Evolutionary conservation across 2,329 filamentous ascomycete species (phyloP), one percentile per base, ranked within the genome.

Genomic region (Xylariomycetidae sp.): DNA sequence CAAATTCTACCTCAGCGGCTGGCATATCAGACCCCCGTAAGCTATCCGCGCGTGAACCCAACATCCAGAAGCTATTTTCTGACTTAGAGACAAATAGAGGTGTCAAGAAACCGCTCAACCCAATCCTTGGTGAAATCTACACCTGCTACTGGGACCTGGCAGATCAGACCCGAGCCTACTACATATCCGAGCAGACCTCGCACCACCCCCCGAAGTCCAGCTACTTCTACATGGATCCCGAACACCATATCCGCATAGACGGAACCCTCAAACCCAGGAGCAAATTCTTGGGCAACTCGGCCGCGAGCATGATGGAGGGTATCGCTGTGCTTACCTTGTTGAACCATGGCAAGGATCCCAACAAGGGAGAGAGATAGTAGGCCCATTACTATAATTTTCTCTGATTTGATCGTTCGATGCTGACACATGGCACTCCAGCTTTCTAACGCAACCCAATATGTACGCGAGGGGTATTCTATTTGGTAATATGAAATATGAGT

Each of bases 401-500:
- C n/a, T n/a, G n/a, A n/a, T n/a, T n/a, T n/a, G n/a, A n/a, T n/a
- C n/a, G n/a, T n/a, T n/a, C n/a, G n/a, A n/a, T n/a, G n/a, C 11
- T 16, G 29, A 45, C 9, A 53, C 37, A 11, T n/a, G 16, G 10
- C 14, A 19, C 37, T 35, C 48, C 37, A 94, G 87, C 62, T 86
- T 94, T 53, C 65, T 97, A 33, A 97, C 92, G 4, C 92, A 98
- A 56, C 92, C 92, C 13, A 98, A 98, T 67, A 98, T 98, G 88
- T 98, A 98, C 60, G 92, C 90, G 15, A 79, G 92, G 42, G 90
- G 92, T 22, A 97, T 98, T 40, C 70, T 98, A 7, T 96, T 98
- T 53, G 92, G 92, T 30, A 97, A 96, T 62, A 97, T 98, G 92
- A 97, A 96, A 62, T 98, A 97, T 62, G 92, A 98, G 66, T 78